These are phyloP conservation scores for Primulina tabacum DNA, from an alignment of 257 asterid species.

Conservation along the genomic window DNA sequence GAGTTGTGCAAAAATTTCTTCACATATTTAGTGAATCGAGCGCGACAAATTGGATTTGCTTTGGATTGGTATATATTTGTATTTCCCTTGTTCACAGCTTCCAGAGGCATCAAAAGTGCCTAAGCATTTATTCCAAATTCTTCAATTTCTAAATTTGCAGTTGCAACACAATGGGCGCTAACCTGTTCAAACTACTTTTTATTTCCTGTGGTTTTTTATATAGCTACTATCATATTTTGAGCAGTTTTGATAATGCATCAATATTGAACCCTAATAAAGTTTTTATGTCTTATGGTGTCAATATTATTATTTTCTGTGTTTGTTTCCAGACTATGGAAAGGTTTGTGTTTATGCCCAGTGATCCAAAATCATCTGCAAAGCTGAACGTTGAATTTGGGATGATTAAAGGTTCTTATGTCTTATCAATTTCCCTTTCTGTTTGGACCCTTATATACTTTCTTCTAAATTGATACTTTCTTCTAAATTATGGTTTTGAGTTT, in stretches of 20 bases:
- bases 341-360: conserved; percentile 59
- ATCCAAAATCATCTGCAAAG: conserved; percentile 59
- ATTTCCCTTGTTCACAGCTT: too few relatives aligned
- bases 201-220: not conserved
- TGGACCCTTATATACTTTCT: not conserved
- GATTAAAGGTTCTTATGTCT: conserved; percentile 56
- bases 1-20: too few relatives aligned
- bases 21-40: too few relatives aligned
- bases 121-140: too few relatives aligned
- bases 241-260: not conserved
- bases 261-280: too few relatives aligned
- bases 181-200: not conserved
- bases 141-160: not conserved
- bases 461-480: not conserved
- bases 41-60: too few relatives aligned
- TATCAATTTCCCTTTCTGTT: conserved; percentile 9
- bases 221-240: not conserved
- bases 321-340: conserved; percentile 60
- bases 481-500: conserved; percentile 12
- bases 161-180: not conserved
- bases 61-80: too few relatives aligned
- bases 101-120: too few relatives aligned
- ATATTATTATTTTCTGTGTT: conserved; percentile 10
- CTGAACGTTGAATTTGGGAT: conserved; percentile 77
- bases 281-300: not conserved